Conservation (phyloP, 2,329 filamentous ascomycete genomes). For the Aspergillus tanneri region DNA sequence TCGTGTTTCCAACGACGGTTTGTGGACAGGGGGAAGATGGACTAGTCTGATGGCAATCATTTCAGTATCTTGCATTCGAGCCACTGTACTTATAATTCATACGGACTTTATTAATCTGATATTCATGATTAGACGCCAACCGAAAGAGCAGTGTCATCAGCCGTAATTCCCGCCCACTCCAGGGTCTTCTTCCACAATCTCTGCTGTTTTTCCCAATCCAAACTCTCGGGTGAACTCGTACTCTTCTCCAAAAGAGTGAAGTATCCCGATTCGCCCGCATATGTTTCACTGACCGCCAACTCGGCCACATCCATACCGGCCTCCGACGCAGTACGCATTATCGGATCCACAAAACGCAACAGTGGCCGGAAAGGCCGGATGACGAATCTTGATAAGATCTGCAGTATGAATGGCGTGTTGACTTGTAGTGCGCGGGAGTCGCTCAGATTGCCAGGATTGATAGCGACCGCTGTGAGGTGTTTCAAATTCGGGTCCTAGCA, state of each 20-base stretch:
- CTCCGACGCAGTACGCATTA: neutral
- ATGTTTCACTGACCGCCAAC: neutral
- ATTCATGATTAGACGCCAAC: too few relatives aligned
- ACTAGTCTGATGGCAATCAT: too few relatives aligned
- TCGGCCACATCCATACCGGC: neutral
- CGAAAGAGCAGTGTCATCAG: too few relatives aligned
- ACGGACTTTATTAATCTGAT: too few relatives aligned
- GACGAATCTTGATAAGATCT: neutral
- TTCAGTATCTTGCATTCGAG: too few relatives aligned
- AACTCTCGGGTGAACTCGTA: neutral
- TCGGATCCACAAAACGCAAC: neutral
- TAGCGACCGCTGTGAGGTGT: neutral
- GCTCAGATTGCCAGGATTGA: neutral
- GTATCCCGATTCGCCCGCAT: neutral
- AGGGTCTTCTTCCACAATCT: conserved; percentile 13
- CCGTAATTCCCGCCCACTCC: too few relatives aligned
- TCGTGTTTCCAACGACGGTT: conserved; percentile 9
- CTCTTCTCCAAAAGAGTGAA: neutral
- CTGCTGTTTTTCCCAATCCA: conserved; percentile 2
- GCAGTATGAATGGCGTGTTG: neutral
- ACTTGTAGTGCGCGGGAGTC: neutral
- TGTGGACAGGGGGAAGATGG: neutral
- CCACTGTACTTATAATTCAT: too few relatives aligned
- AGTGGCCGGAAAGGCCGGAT: neutral
- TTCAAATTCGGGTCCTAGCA: neutral